phyloP scores from a whole-genome alignment of 139 green algal species.

The Picochlorum sp. region DNA sequence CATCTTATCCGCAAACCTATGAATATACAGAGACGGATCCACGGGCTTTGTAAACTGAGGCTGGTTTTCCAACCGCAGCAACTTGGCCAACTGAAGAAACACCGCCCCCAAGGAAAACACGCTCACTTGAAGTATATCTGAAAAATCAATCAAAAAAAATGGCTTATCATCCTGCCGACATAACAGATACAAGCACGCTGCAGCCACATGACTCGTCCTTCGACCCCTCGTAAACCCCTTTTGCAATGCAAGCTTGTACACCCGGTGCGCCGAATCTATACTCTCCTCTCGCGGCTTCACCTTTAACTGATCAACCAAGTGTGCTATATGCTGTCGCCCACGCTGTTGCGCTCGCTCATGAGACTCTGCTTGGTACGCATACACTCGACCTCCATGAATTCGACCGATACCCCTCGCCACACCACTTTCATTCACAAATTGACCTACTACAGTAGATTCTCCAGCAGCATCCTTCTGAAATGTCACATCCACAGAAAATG shows the following conservation, averaged over 20 bases:
- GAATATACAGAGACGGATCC: constrained; percentile 92
- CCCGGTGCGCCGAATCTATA: constrained; percentile 45
- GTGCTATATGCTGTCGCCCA: constrained; percentile 63
- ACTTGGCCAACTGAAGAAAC: constrained; percentile 81
- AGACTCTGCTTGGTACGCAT: constrained; percentile 65
- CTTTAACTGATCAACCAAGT: constrained; percentile 72
- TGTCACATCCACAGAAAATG: constrained; percentile 74
- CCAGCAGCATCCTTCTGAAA: constrained; percentile 80
- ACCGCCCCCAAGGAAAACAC: constrained; percentile 74
- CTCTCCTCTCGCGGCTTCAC: constrained; percentile 70
- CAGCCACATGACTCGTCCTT: constrained; percentile 82
- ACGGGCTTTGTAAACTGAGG: constrained; percentile 73
- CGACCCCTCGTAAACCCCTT: constrained; percentile 87
- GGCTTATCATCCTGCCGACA: constrained; percentile 87
- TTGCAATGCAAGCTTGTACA: constrained; percentile 85
- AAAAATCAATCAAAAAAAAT: constrained; percentile 98
- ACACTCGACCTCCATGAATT: constrained; percentile 63
- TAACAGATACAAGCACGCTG: constrained; percentile 90
- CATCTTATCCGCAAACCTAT: constrained; percentile 80
- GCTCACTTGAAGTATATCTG: constrained; percentile 66
- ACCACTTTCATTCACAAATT: constrained; percentile 71
- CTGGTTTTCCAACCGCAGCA: constrained; percentile 83
- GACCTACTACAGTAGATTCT: constrained; percentile 62
- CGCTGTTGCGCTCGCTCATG: constrained; percentile 71
- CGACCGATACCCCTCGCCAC: constrained; percentile 44